Percentiles rank a stretch among this genome's conserved stretches.
These are phyloP conservation scores for Cryptococcus sp. DNA, from an alignment of 1,284 basidiomycete genomes.

Conservation along the genomic window DNA sequence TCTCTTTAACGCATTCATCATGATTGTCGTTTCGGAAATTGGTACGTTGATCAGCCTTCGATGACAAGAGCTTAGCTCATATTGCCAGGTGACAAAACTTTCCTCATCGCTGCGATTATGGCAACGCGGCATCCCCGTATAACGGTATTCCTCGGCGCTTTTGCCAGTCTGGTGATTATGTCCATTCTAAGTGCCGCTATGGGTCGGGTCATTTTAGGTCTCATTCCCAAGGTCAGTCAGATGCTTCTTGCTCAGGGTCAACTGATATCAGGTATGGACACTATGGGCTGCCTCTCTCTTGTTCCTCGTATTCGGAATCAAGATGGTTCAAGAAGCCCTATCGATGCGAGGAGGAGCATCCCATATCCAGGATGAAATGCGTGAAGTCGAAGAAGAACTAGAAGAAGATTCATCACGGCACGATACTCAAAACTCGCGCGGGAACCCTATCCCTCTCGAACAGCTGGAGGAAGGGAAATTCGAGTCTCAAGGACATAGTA, in stretches of 20 bases:
- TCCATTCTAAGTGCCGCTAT: constrained; percentile 81
- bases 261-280: constrained; percentile 33
- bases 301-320: constrained; percentile 80
- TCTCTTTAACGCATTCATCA: constrained; percentile 69
- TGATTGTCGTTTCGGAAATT: constrained; percentile 87
- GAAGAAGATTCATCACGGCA: constrained; percentile 44
- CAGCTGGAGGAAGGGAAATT: constrained; percentile 35
- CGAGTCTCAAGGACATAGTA: too few relatives aligned
- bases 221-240: constrained; percentile 62
- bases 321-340: constrained; percentile 76
- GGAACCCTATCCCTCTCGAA: constrained; percentile 32
- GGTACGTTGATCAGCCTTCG: constrained; percentile 19
- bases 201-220: constrained; percentile 75
- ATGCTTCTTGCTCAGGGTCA: neutral
- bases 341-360: constrained; percentile 65
- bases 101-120: constrained; percentile 93
- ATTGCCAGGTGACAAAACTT: constrained; percentile 85
- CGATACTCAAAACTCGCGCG: constrained; percentile 29
- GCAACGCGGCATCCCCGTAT: constrained; percentile 87
- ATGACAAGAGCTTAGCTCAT: neutral
- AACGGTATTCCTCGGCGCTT: constrained; percentile 84
- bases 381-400: constrained; percentile 85
- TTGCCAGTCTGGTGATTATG: constrained; percentile 86
- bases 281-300: constrained; percentile 63
- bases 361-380: constrained; percentile 80